These are phyloP conservation scores for Biscogniauxia mediterranea DNA, from an alignment of 2,329 filamentous ascomycete species.

Conservation along the genomic window DNA sequence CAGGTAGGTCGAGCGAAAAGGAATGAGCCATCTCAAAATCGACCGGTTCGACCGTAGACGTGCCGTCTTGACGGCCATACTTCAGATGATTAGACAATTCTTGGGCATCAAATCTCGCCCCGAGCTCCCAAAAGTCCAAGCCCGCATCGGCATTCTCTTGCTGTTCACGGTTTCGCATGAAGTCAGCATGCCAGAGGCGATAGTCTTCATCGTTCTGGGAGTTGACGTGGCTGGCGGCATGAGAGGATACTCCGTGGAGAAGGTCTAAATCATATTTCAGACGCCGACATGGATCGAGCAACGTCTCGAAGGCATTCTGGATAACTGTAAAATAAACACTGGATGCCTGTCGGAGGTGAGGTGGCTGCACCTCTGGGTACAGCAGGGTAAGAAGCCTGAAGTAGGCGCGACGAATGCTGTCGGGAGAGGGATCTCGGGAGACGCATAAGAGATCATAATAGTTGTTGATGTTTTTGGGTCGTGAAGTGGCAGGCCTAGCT, in stretches of 20 bases:
- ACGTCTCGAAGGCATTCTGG: conserved; percentile 46
- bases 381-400: conserved; percentile 44
- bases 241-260: background rate
- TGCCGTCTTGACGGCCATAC: background rate
- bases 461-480: conserved; percentile 24
- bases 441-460: conserved; percentile 48
- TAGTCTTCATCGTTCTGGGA: conserved; percentile 1
- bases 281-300: conserved; percentile 43
- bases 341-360: conserved; percentile 38
- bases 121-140: conserved; percentile 4
- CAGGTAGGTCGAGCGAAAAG: conserved; percentile 6
- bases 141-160: background rate
- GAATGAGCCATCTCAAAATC: conserved; percentile 14
- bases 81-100: background rate
- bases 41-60: conserved; percentile 4
- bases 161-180: background rate
- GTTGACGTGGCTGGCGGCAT: conserved; percentile 11
- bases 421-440: conserved; percentile 33
- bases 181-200: background rate
- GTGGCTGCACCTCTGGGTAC: conserved; percentile 42
- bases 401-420: conserved; percentile 43
- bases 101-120: conserved; percentile 5
- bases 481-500: background rate
- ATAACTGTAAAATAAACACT: conserved; percentile 40
- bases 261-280: conserved; percentile 39